These are phyloP conservation scores for Carex myosuroides DNA, from an alignment of 176 grass and related monocot genomes.

Conservation along the genomic window DNA sequence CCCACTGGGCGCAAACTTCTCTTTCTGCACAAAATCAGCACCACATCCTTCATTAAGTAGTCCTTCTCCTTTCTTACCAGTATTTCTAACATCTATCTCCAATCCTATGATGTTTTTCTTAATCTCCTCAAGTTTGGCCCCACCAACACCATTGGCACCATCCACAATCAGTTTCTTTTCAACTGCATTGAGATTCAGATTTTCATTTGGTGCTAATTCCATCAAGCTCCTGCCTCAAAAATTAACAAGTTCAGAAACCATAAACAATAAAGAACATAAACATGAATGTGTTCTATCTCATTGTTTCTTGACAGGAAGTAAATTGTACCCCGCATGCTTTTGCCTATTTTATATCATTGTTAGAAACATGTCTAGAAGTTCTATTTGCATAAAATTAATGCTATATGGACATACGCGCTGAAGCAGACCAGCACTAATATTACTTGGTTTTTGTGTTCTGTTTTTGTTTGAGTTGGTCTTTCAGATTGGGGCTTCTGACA, in stretches of 20 bases:
- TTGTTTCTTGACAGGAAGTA: not conserved
- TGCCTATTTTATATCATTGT: conserved; percentile 6
- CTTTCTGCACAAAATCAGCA: conserved; percentile 96
- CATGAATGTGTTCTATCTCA: not conserved
- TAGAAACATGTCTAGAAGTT: not conserved
- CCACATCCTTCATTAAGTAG: conserved; percentile 87
- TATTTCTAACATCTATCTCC: conserved; percentile 59
- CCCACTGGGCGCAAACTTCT: conserved; percentile 57
- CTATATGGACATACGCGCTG: not conserved
- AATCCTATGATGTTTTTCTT: conserved; percentile 41
- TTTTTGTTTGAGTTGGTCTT: not conserved
- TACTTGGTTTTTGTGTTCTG: not conserved
- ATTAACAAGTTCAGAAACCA: not conserved
- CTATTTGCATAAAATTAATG: not conserved
- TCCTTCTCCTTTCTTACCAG: conserved; percentile 71
- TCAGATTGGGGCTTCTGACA: not conserved
- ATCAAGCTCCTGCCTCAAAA: conserved; percentile 27
- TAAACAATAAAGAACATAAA: not conserved
- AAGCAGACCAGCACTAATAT: not conserved
- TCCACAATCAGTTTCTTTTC: conserved; percentile 64
- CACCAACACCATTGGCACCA: conserved; percentile 89
- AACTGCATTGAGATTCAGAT: not conserved
- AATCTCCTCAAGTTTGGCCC: conserved; percentile 59
- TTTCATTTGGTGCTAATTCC: conserved; percentile 49
- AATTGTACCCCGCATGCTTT: not conserved